Conservation (phyloP, 345 rosid genomes). For the Draba incana region DNA sequence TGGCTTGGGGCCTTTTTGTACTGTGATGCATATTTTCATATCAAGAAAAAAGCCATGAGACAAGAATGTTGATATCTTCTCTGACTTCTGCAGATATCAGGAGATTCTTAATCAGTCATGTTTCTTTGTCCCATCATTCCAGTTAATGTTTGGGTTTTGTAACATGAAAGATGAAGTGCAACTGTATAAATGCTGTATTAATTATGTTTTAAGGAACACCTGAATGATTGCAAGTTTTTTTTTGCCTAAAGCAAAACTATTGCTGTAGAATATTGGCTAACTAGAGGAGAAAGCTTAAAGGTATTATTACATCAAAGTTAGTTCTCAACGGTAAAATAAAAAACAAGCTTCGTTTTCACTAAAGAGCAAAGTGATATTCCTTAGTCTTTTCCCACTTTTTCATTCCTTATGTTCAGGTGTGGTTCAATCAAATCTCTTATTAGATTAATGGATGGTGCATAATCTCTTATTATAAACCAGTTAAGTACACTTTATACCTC, state of each 20-base stretch:
- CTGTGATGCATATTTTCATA: conserved; percentile 7
- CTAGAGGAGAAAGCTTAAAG: conserved; percentile 34
- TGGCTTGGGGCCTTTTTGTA: conserved; percentile 15
- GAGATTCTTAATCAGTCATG: conserved; percentile 7
- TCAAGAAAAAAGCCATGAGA: conserved; percentile 9
- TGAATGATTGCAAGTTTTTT: conserved; percentile 10
- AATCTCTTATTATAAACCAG: too few relatives aligned
- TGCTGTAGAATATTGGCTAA: conserved; percentile 21
- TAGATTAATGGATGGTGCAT: too few relatives aligned
- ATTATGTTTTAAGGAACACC: conserved; percentile 7
- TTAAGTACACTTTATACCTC: too few relatives aligned
- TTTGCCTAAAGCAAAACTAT: conserved; percentile 4
- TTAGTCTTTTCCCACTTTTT: not conserved
- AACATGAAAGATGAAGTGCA: not conserved
- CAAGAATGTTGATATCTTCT: conserved; percentile 7
- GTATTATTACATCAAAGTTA: conserved; percentile 34
- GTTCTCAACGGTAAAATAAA: conserved; percentile 38
- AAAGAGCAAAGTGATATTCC: conserved; percentile 40
- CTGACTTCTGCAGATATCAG: conserved; percentile 29
- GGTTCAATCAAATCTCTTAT: too few relatives aligned
- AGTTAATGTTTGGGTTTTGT: conserved; percentile 10
- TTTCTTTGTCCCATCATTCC: conserved; percentile 33
- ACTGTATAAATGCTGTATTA: conserved; percentile 13
- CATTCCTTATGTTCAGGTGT: not conserved
- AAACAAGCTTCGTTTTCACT: conserved; percentile 44